Evolutionary conservation across 2,329 filamentous ascomycete genomes (phyloP), one percentile per base, ranked within the genome.

Genomic region (Albophoma yamanashiensis): DNA sequence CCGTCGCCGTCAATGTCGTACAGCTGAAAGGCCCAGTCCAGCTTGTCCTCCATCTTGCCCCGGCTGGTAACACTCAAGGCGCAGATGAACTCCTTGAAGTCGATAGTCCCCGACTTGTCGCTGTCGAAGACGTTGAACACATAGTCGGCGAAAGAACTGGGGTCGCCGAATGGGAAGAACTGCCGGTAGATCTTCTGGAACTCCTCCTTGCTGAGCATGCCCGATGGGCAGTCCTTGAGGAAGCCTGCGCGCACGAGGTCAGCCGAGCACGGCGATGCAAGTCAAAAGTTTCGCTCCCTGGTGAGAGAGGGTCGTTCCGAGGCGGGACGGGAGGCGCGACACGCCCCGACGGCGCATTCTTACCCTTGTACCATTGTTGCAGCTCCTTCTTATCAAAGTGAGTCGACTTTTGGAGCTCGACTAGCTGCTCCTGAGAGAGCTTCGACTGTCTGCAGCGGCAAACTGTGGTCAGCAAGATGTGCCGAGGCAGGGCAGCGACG

Each of bases 121-220:
- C 91, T 89, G 75, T 99, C 94, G 75, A 99, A 99, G 45, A 99
- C 94, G 69, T 97, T 96, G 80, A 99, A 99, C 63, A 99, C 94
- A 74, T 97, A 97, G 78, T 97, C 93, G 73, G 94, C 94, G 73
- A 99, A 99, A 3, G 91, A 94, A 34, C 91, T 96, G 4, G 94
- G 94, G 74, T 99, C 94, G 67, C 94, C 94, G 70, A 97, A 97
- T 17, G 94, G 94, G 76, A 99, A 99, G 83, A 99, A 99, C 76
- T 97, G 94, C 69, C 94, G 91, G 78, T 99, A 99, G 71, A 99
- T 99, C 79, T 97, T 97, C 77, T 97, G 94, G 75, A 99, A 99
- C 76, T 99, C 94, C 72, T 96, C 89, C 78, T 97, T 99, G 70
- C 91, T 94, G 74, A 99, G 88, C 81, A 92, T 96, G 74, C 94